Percentiles rank a stretch among this genome's conserved stretches.
These are phyloP conservation scores for Talaromyces adpressus DNA, from an alignment of 495 filamentous ascomycete species.

Conservation along the genomic window DNA sequence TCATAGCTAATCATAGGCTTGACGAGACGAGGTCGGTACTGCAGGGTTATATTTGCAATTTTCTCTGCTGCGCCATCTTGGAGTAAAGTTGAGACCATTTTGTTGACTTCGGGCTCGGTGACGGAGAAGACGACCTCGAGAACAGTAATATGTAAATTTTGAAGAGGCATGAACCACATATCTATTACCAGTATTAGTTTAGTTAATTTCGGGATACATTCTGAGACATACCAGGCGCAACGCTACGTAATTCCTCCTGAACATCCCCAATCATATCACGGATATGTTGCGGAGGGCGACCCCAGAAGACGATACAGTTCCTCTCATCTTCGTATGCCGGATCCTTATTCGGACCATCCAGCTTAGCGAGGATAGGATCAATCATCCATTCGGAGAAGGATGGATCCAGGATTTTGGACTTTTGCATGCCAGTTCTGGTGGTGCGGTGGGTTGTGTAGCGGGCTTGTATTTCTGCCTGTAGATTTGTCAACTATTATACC, in stretches of 20 bases:
- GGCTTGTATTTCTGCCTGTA: constrained; percentile 60
- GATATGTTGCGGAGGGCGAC: constrained; percentile 67
- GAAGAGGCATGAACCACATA: constrained; percentile 76
- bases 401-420: constrained; percentile 54
- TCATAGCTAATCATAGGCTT: constrained; percentile 83
- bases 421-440: constrained; percentile 65
- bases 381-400: constrained; percentile 66
- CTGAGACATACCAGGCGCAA: constrained; percentile 53
- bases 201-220: not conserved
- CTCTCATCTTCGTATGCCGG: constrained; percentile 64
- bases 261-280: constrained; percentile 56
- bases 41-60: constrained; percentile 56
- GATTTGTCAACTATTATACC: not conserved
- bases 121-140: constrained; percentile 73
- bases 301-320: constrained; percentile 83
- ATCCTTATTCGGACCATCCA: constrained; percentile 53
- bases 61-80: constrained; percentile 31
- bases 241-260: constrained; percentile 54
- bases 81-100: constrained; percentile 47
- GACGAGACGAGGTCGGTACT: constrained; percentile 62
- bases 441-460: constrained; percentile 67
- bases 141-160: constrained; percentile 76
- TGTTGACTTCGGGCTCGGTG: constrained; percentile 52
- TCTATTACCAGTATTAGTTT: constrained; percentile 33
- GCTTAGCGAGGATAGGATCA: constrained; percentile 65